These are phyloP conservation scores for Geotrichum restrictum DNA, from an alignment of 1,139 yeast species.

Conservation along the genomic window DNA sequence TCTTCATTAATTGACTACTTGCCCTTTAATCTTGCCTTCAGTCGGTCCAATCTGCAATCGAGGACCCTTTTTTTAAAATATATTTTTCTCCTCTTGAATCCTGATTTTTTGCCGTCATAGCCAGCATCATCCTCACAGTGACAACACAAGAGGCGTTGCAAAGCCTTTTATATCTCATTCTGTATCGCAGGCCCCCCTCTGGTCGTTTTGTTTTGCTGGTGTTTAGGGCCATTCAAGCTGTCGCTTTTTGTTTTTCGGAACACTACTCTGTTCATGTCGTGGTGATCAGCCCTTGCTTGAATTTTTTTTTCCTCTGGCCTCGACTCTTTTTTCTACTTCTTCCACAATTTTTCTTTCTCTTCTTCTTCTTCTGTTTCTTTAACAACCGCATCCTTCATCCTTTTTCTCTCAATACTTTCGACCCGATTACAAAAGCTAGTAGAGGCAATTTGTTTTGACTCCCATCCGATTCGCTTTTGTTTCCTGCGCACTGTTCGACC, in stretches of 20 bases:
- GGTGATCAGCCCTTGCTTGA: slow-evolving; percentile 1
- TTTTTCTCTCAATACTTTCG: not conserved
- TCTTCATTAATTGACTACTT: not conserved
- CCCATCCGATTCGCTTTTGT: not conserved
- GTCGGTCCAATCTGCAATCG: not conserved
- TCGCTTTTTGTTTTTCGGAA: too few relatives aligned
- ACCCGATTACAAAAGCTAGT: not conserved
- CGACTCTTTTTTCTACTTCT: not conserved
- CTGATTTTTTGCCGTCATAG: too few relatives aligned
- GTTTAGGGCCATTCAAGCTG: too few relatives aligned
- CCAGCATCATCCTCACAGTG: too few relatives aligned
- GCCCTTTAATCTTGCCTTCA: slow-evolving; percentile 7
- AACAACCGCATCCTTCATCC: not conserved
- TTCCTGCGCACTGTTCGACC: not conserved
- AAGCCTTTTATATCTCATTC: too few relatives aligned
- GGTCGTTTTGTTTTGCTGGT: too few relatives aligned
- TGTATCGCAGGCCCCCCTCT: too few relatives aligned
- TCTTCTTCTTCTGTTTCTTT: not conserved
- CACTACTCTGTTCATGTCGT: slow-evolving; percentile 4
- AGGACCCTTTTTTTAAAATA: too few relatives aligned
- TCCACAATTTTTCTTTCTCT: not conserved
- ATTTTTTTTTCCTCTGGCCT: not conserved
- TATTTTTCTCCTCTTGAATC: too few relatives aligned
- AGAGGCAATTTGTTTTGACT: slow-evolving; percentile 12
- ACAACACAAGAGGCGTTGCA: too few relatives aligned